Conservation (phyloP, 495 filamentous ascomycete genomes). For the Daldinia bambusicola region DNA sequence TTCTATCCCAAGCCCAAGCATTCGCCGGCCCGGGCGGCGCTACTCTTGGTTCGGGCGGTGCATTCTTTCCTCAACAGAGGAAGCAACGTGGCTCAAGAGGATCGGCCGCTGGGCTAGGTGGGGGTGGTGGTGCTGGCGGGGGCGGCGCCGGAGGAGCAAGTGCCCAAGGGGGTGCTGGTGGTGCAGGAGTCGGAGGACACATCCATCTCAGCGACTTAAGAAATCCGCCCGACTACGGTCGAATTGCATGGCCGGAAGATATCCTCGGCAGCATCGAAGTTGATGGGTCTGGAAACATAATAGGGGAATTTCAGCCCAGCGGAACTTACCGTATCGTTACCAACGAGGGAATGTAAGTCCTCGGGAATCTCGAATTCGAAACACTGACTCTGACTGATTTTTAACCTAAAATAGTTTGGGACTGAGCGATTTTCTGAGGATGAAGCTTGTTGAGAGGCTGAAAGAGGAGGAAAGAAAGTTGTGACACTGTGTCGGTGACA, state of each 20-base stretch:
- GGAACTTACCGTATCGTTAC: slow-evolving; percentile 77
- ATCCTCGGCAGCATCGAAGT: slow-evolving; percentile 94
- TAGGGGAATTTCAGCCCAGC: slow-evolving; percentile 71
- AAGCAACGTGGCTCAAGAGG: slow-evolving; percentile 39
- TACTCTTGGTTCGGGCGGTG: slow-evolving; percentile 71
- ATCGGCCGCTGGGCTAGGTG: slow-evolving; percentile 49
- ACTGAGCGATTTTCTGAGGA: slow-evolving; percentile 65
- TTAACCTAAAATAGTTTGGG: slow-evolving; percentile 55
- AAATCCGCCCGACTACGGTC: slow-evolving; percentile 87
- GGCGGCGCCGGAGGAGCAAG: slow-evolving; percentile 80
- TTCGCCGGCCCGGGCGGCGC: slow-evolving; percentile 83
- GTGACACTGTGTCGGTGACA: slow-evolving; percentile 12
- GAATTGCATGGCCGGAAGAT: slow-evolving; percentile 90
- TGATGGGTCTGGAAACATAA: slow-evolving; percentile 76
- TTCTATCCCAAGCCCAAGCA: slow-evolving; percentile 78
- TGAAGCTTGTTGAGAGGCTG: slow-evolving; percentile 64
- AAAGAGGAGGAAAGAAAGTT: slow-evolving; percentile 55
- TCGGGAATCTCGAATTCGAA: slow-evolving; percentile 5
- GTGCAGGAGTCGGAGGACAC: slow-evolving; percentile 84
- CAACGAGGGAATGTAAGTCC: slow-evolving; percentile 74
- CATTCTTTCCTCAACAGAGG: slow-evolving; percentile 63
- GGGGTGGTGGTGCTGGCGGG: slow-evolving; percentile 59
- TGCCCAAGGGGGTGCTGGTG: slow-evolving; percentile 83
- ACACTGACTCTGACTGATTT: slow-evolving; percentile 28
- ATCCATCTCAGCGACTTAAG: slow-evolving; percentile 87